These are phyloP conservation scores for Cadophora sp. DNA, from an alignment of 2,329 filamentous ascomycete genomes.

Conservation along the genomic window DNA sequence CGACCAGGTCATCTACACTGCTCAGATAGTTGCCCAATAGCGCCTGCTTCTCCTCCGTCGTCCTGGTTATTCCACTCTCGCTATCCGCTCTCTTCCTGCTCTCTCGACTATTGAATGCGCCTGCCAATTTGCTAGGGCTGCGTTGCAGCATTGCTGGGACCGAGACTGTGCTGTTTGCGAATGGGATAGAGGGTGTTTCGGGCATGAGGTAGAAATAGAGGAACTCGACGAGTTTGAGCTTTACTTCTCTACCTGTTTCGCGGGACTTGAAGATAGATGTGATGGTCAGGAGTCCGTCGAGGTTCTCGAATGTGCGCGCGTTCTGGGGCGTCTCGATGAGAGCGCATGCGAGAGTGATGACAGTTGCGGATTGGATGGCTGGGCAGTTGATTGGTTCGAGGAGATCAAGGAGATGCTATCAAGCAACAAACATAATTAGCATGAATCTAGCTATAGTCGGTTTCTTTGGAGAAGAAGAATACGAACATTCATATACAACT, in stretches of 20 bases:
- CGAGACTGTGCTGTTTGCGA: conserved; percentile 53
- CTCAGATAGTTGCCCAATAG: conserved; percentile 68
- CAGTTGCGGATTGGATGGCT: conserved; percentile 86
- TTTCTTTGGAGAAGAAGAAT: conserved; percentile 3
- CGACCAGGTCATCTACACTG: conserved; percentile 68
- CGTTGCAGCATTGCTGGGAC: conserved; percentile 64
- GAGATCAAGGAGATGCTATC: conserved; percentile 86
- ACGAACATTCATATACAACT: conserved; percentile 91
- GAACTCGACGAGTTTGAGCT: conserved; percentile 96
- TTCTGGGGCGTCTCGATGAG: conserved; percentile 87
- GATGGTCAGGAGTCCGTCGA: conserved; percentile 90
- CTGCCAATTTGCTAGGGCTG: conserved; percentile 71
- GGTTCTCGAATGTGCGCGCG: conserved; percentile 87
- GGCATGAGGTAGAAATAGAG: conserved; percentile 99
- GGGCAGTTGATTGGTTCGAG: conserved; percentile 92
- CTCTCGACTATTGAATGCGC: conserved; percentile 57
- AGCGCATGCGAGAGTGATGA: conserved; percentile 88
- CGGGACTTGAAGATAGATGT: conserved; percentile 93
- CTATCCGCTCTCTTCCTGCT: conserved; percentile 44
- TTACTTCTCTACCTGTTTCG: conserved; percentile 84
- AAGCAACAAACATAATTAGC: conserved; percentile 7
- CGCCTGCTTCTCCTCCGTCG: conserved; percentile 71
- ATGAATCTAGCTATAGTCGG: conserved; percentile 8
- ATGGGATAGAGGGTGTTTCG: conserved; percentile 70
- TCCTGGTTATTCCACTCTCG: conserved; percentile 54